These are phyloP conservation scores for Aspergillus intermedius DNA, from an alignment of 2,329 filamentous ascomycete species.

Conservation along the genomic window DNA sequence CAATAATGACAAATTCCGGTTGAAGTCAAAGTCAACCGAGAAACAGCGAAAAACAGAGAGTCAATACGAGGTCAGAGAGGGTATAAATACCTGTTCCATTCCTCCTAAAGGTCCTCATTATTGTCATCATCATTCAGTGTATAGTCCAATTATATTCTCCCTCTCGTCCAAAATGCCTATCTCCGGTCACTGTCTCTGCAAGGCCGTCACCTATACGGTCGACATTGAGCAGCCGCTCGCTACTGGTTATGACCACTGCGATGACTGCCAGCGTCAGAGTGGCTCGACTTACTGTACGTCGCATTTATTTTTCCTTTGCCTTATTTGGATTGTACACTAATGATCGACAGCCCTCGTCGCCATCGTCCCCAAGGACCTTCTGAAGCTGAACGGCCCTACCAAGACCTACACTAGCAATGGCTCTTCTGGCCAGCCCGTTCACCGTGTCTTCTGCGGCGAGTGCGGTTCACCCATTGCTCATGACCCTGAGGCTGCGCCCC, in stretches of 20 bases:
- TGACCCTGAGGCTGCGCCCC: constrained; percentile 63
- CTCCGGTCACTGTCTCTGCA: constrained; percentile 65
- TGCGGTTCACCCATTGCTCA: constrained; percentile 65
- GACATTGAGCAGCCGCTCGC: constrained; percentile 35
- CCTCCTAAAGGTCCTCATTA: constrained; percentile 17
- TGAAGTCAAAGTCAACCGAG: constrained; percentile 44
- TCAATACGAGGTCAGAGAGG: not conserved
- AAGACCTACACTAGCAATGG: constrained; percentile 59
- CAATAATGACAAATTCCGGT: constrained; percentile 43
- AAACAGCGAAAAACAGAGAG: constrained; percentile 36
- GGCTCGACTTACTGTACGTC: constrained; percentile 57
- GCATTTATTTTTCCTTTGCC: too few relatives aligned
- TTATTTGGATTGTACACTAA: not conserved
- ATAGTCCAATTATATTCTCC: constrained; percentile 44
- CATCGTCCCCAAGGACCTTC: constrained; percentile 60
- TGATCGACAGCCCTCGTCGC: constrained; percentile 51
- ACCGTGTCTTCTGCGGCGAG: constrained; percentile 63
- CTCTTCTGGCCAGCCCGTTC: constrained; percentile 56
- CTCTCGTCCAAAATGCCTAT: constrained; percentile 51
- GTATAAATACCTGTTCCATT: constrained; percentile 19
- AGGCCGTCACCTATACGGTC: constrained; percentile 62
- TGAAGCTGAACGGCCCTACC: constrained; percentile 56
- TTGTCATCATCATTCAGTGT: constrained; percentile 70
- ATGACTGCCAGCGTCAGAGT: constrained; percentile 65
- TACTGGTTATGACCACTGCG: constrained; percentile 63